phyloP scores from a whole-genome alignment of 108 stramenopile species.

The Cyclostephanos invisitatus region DNA sequence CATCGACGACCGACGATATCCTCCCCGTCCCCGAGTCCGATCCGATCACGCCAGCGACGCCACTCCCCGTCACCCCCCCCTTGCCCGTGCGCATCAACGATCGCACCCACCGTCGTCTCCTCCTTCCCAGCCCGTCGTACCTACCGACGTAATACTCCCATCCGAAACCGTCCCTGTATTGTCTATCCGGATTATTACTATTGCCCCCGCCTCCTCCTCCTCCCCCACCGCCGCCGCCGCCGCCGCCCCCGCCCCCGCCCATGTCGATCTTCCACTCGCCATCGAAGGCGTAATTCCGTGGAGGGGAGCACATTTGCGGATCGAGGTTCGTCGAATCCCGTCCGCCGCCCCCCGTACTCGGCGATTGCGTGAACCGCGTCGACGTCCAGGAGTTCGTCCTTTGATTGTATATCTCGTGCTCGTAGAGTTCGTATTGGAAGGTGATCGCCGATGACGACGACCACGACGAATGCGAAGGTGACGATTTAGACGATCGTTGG shows the following conservation, averaged over 20 bases:
- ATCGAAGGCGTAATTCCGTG: conserved; percentile 51
- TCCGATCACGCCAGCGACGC: no score
- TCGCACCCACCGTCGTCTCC: conserved; percentile 72
- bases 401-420: conserved; percentile 44
- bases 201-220: no score
- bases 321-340: conserved; percentile 39
- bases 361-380: conserved; percentile 38
- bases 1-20: background rate
- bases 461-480: background rate
- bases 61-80: background rate
- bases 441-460: conserved; percentile 4
- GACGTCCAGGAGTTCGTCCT: conserved; percentile 29
- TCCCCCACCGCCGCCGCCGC: no score
- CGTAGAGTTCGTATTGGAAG: conserved; percentile 47
- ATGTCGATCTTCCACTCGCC: conserved; percentile 86
- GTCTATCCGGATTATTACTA: background rate
- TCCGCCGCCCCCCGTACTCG: conserved; percentile 31
- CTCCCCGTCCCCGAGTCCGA: background rate
- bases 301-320: conserved; percentile 43
- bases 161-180: conserved; percentile 61
- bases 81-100: conserved; percentile 27
- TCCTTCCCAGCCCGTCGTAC: conserved; percentile 51
- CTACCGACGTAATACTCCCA: conserved; percentile 69
- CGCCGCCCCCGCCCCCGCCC: no score
- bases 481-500: no score